Evolutionary conservation across 176 grass and related monocot genomes (phyloP).

Genomic region (Oryza nivara): DNA sequence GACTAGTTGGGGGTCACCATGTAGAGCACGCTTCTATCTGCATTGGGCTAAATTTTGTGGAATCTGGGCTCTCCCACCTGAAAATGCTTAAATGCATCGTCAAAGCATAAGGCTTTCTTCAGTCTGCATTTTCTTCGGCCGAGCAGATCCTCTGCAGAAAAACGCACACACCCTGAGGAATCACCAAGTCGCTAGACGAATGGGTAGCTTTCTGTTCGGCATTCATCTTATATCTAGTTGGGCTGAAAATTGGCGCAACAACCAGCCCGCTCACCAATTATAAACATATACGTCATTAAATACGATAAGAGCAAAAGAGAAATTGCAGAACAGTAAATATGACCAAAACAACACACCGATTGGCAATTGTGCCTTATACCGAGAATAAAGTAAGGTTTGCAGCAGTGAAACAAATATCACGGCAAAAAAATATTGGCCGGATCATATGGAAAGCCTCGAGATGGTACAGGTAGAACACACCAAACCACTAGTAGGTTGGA

Average conservation of each 20-base stretch:
- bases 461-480: conserved; percentile 41
- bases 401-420: conserved; percentile 37
- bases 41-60: too few species aligned
- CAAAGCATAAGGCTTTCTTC: too few species aligned
- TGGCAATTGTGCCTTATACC: conserved; percentile 60
- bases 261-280: background rate
- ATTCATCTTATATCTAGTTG: background rate
- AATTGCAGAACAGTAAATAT: background rate
- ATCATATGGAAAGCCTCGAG: conserved; percentile 44
- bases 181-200: background rate
- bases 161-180: background rate
- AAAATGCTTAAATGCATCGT: too few species aligned
- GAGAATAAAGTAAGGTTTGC: background rate
- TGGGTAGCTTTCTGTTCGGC: background rate
- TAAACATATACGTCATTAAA: background rate
- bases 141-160: too few species aligned
- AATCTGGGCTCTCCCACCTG: too few species aligned
- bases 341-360: background rate
- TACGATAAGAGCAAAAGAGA: background rate
- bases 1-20: too few species aligned
- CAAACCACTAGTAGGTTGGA: conserved; percentile 21
- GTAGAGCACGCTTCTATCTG: too few species aligned
- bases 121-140: too few species aligned
- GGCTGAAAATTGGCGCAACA: background rate
- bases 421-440: conserved; percentile 38